Conservation (phyloP, 192 early-diverging fungal genomes). For the Dispira parvispora region DNA sequence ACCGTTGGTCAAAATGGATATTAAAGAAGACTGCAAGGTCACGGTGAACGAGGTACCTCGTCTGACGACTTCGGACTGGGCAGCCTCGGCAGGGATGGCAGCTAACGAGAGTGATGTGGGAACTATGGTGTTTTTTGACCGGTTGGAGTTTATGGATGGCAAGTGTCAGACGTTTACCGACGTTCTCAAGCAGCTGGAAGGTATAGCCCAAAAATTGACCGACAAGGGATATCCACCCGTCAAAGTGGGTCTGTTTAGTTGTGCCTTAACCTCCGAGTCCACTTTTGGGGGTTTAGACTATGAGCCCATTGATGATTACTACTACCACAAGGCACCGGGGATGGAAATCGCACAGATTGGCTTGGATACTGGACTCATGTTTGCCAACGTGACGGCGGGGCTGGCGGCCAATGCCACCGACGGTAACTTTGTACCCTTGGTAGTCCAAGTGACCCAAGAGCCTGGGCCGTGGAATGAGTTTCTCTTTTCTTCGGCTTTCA, state of each 20-base stretch:
- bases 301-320: slow-evolving; percentile 11
- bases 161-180: slow-evolving; percentile 3
- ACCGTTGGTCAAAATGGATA: not conserved
- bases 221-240: slow-evolving; percentile 5
- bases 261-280: not conserved
- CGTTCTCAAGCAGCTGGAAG: slow-evolving; percentile 4
- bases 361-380: slow-evolving; percentile 6
- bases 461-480: slow-evolving; percentile 4
- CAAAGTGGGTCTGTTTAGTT: slow-evolving; percentile 6
- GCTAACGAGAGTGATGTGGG: not conserved
- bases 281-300: slow-evolving; percentile 1
- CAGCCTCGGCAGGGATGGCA: not conserved
- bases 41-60: not conserved
- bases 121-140: slow-evolving; percentile 5
- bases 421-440: not conserved
- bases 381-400: not conserved
- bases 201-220: not conserved
- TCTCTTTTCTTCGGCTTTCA: not conserved
- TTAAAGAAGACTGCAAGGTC: not conserved
- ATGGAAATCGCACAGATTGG: slow-evolving; percentile 2
- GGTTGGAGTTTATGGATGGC: not conserved
- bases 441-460: slow-evolving; percentile 1
- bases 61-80: not conserved
- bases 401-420: not conserved
- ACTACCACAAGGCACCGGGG: not conserved